A percentile compares a stretch with the other conserved stretches of the same genome.
Conservation (phyloP, 495 filamentous ascomycete species). For the Pseudoneurospora amorphoporcata region DNA sequence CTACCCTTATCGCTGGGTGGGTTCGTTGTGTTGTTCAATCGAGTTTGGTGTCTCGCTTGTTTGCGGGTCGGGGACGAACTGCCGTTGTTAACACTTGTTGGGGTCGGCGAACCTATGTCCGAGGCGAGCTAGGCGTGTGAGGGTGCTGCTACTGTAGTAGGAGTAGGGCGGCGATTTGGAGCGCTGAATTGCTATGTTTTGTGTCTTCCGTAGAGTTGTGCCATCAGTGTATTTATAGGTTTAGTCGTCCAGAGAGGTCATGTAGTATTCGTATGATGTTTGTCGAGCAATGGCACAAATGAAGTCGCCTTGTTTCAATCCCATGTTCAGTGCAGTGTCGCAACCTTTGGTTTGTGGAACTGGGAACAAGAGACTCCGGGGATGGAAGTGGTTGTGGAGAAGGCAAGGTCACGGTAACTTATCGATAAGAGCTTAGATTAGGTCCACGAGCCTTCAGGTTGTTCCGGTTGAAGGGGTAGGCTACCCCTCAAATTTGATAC, state of each 20-base stretch:
- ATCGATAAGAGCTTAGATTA: neutral
- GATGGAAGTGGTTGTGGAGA: neutral
- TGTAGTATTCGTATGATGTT: neutral
- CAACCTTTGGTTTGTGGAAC: neutral
- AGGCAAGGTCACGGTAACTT: neutral
- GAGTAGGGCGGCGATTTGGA: neutral
- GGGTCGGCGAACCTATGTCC: neutral
- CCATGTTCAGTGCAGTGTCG: neutral
- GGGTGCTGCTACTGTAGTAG: neutral
- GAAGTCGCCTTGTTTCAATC: neutral
- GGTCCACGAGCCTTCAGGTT: neutral
- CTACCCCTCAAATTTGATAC: neutral
- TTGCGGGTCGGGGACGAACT: neutral
- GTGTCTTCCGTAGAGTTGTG: neutral
- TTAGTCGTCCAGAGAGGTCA: neutral
- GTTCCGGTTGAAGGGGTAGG: neutral
- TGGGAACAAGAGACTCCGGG: neutral
- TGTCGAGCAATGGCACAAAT: neutral
- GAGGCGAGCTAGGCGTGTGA: neutral
- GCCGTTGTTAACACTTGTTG: neutral
- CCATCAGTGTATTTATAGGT: neutral
- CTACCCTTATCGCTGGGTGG: neutral
- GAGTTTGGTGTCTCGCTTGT: neutral
- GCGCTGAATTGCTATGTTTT: neutral
- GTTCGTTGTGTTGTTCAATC: neutral